Evolutionary conservation across 2,329 filamentous ascomycete species (phyloP), one percentile per base, ranked within the genome.

Genomic region (Ramularia collo-cygni): DNA sequence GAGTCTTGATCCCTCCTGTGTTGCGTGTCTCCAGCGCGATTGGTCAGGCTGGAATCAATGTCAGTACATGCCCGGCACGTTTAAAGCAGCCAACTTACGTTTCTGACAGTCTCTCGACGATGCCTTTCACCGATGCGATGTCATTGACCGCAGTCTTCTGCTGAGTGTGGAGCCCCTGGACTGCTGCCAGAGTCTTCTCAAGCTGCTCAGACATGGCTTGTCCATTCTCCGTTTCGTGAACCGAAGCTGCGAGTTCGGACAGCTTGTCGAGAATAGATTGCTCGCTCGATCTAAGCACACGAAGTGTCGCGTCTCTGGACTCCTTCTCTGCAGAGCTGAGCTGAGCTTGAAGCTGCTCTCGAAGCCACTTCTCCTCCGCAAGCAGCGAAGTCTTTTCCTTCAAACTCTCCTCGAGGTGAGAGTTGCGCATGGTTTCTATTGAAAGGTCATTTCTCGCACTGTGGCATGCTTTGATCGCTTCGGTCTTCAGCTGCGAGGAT

Each of bases 221-320:
- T n/a, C 35, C 30, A 9, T 34, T 32, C 17, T 38, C 35, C 4
- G 14, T 29, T 9, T 44, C 19, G 15, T 48, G 44, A 8, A 51
- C 17, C 3, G 24, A 33, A 14, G 41, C 43, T 28, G 52, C 44
- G 9, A 58, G 39, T 30, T 51, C 44, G 15, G 31, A 43, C 9
- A 58, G 41, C 43, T 57, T 52, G 35, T 55, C 46, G 3, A 57
- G 34, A 5, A 52, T 38, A 8, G 38, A 26, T 24, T 50, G 40
- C 19, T 37, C 33, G 24, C 35, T 38, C 9, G 35, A 16, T 30
- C 50, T 53, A 4, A 55, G 28, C 16, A 44, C 13, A 10, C 35
- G 38, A 10, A 41, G 9, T 1, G 51, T 15, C 12, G 28, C 41
- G 14, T 49, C 41, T 14, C 40, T 41, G 7, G 35, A 29, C 15